These are phyloP conservation scores for Solanum clarkiae DNA, from an alignment of 257 asterid genomes.

Conservation along the genomic window DNA sequence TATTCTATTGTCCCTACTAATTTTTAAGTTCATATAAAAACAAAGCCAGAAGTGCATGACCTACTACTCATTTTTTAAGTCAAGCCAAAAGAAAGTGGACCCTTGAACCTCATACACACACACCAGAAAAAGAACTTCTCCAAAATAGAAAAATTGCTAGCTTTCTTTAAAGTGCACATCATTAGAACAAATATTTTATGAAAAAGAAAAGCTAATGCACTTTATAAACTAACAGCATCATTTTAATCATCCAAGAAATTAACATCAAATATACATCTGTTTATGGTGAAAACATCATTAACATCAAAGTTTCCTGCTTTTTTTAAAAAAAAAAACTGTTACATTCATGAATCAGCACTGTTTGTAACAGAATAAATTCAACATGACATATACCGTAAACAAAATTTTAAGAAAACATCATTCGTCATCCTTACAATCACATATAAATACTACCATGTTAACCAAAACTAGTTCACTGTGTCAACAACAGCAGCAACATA, in stretches of 20 bases:
- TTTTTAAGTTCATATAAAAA: background rate
- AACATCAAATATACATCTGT: background rate
- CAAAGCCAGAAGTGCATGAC: background rate
- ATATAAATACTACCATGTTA: background rate
- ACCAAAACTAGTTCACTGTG: background rate
- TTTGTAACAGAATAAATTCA: background rate
- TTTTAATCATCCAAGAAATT: background rate
- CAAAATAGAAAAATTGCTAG: background rate
- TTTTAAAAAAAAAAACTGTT: background rate
- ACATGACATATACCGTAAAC: background rate
- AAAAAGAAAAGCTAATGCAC: background rate
- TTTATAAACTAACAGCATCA: background rate
- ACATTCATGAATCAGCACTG: background rate
- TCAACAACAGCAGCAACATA: background rate
- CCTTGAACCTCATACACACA: background rate
- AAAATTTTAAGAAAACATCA: background rate
- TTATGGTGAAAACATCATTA: background rate
- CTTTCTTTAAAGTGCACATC: background rate
- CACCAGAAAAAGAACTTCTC: background rate
- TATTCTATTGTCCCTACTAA: background rate
- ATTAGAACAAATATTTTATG: background rate
- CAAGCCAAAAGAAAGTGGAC: background rate
- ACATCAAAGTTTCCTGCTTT: too few species aligned
- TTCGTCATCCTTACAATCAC: background rate
- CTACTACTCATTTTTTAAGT: background rate